Percentiles rank a stretch among this genome's conserved stretches.
phyloP scores from a whole-genome alignment of 805 yeast genomes.

The Pichia heedii region DNA sequence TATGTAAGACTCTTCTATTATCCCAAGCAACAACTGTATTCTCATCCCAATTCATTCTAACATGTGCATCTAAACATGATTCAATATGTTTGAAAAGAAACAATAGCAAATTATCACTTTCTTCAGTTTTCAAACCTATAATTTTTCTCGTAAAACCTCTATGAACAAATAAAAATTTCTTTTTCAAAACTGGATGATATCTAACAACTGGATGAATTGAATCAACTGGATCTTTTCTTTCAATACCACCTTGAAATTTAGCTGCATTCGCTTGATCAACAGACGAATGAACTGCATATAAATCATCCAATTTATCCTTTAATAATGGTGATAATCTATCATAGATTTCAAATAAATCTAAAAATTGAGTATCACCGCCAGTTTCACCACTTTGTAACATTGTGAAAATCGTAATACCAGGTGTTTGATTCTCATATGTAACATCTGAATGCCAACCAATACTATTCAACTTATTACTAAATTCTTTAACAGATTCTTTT shows the following conservation, averaged over 20 bases:
- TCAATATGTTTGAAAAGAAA: slow-evolving; percentile 46
- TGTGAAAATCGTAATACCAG: slow-evolving; percentile 59
- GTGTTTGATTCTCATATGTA: slow-evolving; percentile 65
- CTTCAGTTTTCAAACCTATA: slow-evolving; percentile 64
- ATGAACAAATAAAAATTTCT: slow-evolving; percentile 49
- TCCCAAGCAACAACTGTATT: slow-evolving; percentile 71
- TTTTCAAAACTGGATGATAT: slow-evolving; percentile 61
- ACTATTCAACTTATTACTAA: slow-evolving; percentile 29
- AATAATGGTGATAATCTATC: slow-evolving; percentile 61
- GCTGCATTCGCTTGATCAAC: slow-evolving; percentile 60
- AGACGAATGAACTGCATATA: slow-evolving; percentile 63
- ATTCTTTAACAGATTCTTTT: slow-evolving; percentile 29
- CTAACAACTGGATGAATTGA: slow-evolving; percentile 63
- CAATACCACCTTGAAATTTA: slow-evolving; percentile 46
- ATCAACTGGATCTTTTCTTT: slow-evolving; percentile 54
- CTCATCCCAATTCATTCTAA: slow-evolving; percentile 64
- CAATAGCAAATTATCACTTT: slow-evolving; percentile 50
- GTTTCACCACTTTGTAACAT: slow-evolving; percentile 49
- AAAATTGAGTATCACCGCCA: slow-evolving; percentile 77
- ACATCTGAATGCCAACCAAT: slow-evolving; percentile 67
- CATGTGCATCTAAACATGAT: slow-evolving; percentile 49
- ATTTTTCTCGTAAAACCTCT: slow-evolving; percentile 56
- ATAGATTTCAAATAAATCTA: slow-evolving; percentile 65
- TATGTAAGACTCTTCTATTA: slow-evolving; percentile 60
- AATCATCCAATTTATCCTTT: slow-evolving; percentile 47